Conservation (phyloP, 2,329 filamentous ascomycete species). For the Pyricularia sp. region DNA sequence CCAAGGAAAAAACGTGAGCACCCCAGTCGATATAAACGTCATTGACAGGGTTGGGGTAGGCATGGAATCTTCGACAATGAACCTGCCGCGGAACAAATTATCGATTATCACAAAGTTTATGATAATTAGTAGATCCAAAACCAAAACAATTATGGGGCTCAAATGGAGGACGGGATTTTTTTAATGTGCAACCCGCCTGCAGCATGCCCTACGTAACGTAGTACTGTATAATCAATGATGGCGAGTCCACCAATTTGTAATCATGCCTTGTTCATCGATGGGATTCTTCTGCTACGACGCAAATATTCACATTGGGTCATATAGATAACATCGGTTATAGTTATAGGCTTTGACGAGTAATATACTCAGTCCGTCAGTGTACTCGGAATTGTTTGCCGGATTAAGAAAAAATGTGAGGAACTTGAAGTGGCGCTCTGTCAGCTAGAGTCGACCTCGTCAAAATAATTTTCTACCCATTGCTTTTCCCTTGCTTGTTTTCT, state of each 20-base stretch:
- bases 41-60: not conserved
- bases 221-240: not conserved
- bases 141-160: not conserved
- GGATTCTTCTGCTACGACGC: not conserved
- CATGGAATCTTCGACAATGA: too few relatives aligned
- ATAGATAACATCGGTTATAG: not conserved
- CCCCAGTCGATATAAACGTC: not conserved
- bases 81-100: not conserved
- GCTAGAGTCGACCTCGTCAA: not conserved
- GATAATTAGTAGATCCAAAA: not conserved
- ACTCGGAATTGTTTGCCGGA: not conserved
- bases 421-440: not conserved
- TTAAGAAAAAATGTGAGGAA: not conserved
- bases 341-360: not conserved
- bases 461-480: not conserved
- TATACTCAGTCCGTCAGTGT: too few relatives aligned
- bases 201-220: not conserved
- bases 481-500: too few relatives aligned
- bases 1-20: not conserved
- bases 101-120: not conserved
- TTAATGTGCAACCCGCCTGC: not conserved
- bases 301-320: not conserved
- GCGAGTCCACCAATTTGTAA: not conserved
- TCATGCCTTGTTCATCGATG: not conserved
- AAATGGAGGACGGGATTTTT: not conserved